Conservation (phyloP, 768 basidiomycete genomes). For the Suillus decipiens region DNA sequence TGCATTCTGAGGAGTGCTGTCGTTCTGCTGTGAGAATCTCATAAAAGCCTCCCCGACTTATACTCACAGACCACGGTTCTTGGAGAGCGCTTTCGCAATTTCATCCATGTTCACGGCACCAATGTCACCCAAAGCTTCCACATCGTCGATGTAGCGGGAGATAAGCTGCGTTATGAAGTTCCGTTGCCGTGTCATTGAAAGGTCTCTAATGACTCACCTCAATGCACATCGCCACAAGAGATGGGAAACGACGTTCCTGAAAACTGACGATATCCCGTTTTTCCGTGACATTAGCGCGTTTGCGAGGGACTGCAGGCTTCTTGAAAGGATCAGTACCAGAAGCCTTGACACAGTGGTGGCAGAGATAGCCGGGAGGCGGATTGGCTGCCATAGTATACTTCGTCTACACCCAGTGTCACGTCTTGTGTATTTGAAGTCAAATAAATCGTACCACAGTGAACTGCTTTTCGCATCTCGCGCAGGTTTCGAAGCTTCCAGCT, state of each 20-base stretch:
- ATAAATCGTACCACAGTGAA: constrained; percentile 74
- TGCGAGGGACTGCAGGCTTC: constrained; percentile 61
- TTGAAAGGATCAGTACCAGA: constrained; percentile 86
- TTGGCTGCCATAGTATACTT: constrained; percentile 81
- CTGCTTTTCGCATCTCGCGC: constrained; percentile 78
- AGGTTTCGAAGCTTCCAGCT: constrained; percentile 77
- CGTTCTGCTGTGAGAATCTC: neutral
- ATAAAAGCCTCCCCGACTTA: neutral
- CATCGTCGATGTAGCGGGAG: constrained; percentile 83
- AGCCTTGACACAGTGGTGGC: constrained; percentile 79
- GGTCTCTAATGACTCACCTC: constrained; percentile 43
- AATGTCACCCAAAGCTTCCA: constrained; percentile 88
- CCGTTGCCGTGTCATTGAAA: neutral
- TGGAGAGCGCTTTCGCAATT: constrained; percentile 80
- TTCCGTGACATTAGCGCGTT: constrained; percentile 63
- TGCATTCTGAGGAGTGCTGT: constrained; percentile 76
- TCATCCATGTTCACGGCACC: constrained; percentile 82
- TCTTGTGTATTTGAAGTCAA: neutral
- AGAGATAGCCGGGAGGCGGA: constrained; percentile 76
- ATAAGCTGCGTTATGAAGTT: constrained; percentile 57
- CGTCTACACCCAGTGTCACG: constrained; percentile 49
- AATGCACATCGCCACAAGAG: constrained; percentile 80
- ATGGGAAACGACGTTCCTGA: constrained; percentile 69
- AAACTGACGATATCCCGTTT: constrained; percentile 68
- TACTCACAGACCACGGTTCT: constrained; percentile 79